phyloP scores from a whole-genome alignment of 1,284 basidiomycete species.

The Ceratobasidium theobromae region DNA sequence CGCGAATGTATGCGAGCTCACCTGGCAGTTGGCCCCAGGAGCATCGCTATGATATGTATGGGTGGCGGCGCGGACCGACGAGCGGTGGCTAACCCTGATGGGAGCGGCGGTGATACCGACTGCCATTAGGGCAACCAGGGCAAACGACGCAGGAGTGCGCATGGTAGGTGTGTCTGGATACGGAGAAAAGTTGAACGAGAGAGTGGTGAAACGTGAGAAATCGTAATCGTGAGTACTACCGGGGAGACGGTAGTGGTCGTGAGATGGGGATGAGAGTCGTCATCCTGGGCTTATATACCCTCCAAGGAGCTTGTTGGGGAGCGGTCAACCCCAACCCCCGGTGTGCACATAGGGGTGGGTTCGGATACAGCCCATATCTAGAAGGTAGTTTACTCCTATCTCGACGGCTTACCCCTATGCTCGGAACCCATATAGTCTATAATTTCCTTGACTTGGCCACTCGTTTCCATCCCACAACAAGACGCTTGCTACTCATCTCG shows the following conservation, averaged over 20 bases:
- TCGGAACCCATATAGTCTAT: neutral
- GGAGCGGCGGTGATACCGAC: slow-evolving; percentile 5
- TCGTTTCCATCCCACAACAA: too few relatives aligned
- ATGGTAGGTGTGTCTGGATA: neutral
- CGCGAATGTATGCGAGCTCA: slow-evolving; percentile 5
- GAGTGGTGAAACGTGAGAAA: neutral
- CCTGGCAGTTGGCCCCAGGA: neutral
- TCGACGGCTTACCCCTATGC: neutral
- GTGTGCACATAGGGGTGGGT: neutral
- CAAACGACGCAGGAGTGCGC: slow-evolving; percentile 10
- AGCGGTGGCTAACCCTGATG: neutral
- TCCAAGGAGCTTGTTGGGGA: neutral
- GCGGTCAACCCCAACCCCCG: neutral
- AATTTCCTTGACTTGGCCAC: too few relatives aligned
- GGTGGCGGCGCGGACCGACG: neutral
- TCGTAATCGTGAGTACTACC: neutral
- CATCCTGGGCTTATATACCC: slow-evolving; percentile 6
- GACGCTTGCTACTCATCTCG: too few relatives aligned
- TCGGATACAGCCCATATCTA: neutral
- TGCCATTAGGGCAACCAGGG: slow-evolving; percentile 16
- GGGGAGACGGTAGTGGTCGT: slow-evolving; percentile 4
- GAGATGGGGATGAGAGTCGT: neutral
- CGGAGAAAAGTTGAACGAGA: neutral
- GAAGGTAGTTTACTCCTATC: neutral
- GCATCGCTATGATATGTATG: neutral